These are phyloP conservation scores for Rhizoclosmatium hyalinum DNA, from an alignment of 371 early-diverging fungal species.

Conservation along the genomic window DNA sequence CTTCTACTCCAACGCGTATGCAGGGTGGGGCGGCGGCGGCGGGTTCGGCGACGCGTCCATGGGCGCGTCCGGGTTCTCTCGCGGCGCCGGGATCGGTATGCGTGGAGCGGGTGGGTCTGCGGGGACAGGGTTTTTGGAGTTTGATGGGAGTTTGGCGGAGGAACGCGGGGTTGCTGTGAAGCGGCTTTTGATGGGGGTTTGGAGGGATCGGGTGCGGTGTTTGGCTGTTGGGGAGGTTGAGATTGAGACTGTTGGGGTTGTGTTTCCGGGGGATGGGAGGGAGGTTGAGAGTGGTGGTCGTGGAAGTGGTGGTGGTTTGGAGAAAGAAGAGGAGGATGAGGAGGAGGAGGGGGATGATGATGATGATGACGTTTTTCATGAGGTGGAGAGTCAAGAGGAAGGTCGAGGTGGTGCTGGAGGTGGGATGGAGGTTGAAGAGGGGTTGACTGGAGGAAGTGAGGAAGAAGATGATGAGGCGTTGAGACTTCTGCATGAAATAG, in stretches of 20 bases:
- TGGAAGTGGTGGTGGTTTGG: not conserved
- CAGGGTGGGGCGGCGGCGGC: constrained; percentile 20
- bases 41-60: not conserved
- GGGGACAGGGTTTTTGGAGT: not conserved
- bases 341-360: constrained; percentile 5
- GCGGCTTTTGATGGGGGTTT: constrained; percentile 16
- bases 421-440: no score
- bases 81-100: constrained; percentile 21
- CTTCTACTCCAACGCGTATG: not conserved
- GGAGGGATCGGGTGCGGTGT: not conserved
- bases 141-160: constrained; percentile 4
- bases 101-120: not conserved
- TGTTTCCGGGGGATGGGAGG: constrained; percentile 6
- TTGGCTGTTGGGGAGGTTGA: constrained; percentile 25
- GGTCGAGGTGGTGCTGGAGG: not conserved
- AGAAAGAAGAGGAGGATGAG: constrained; percentile 3
- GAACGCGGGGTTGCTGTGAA: constrained; percentile 1
- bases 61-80: not conserved
- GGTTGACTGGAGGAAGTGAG: no score
- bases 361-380: not conserved
- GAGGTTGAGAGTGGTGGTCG: not conserved
- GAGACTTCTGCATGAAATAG: no score
- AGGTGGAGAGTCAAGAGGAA: not conserved
- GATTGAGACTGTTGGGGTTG: not conserved
- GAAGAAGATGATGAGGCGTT: no score